These are phyloP conservation scores for Bisporella sp. DNA, from an alignment of 2,329 filamentous ascomycete genomes.

Conservation along the genomic window DNA sequence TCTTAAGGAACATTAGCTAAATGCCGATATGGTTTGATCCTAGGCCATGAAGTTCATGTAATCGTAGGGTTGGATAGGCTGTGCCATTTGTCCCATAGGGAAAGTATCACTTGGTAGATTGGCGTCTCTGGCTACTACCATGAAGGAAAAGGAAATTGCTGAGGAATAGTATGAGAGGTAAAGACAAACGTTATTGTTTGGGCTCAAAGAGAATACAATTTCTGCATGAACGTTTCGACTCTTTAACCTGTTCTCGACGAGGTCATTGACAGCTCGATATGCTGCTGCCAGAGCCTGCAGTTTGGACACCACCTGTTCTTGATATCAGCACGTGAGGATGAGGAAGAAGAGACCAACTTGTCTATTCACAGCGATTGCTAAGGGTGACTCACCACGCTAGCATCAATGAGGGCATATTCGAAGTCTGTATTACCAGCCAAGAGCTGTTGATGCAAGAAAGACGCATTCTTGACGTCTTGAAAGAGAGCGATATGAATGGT, in stretches of 20 bases:
- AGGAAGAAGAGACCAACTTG: background rate
- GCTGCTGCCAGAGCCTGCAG: conserved; percentile 41
- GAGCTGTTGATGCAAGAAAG: conserved; percentile 74
- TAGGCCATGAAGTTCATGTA: too few relatives aligned
- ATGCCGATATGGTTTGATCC: too few relatives aligned
- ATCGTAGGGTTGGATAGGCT: too few relatives aligned
- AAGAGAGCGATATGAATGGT: conserved; percentile 71
- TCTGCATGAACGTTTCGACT: conserved; percentile 49
- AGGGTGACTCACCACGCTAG: conserved; percentile 54
- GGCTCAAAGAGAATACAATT: conserved; percentile 46
- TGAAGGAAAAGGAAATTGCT: background rate
- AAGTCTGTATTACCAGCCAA: conserved; percentile 78
- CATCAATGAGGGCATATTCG: conserved; percentile 92
- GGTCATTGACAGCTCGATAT: conserved; percentile 43
- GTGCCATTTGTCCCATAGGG: too few relatives aligned
- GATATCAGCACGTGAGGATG: conserved; percentile 7
- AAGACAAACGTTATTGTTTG: conserved; percentile 44
- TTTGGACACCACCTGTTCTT: conserved; percentile 38
- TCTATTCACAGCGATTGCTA: background rate
- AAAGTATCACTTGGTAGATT: background rate
- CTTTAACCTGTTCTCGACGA: conserved; percentile 33
- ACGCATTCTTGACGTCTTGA: conserved; percentile 66
- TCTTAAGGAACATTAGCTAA: conserved; percentile 44
- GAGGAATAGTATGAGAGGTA: background rate
- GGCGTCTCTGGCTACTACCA: background rate